Evolutionary conservation across 257 asterid genomes (phyloP).

Genomic region (Capsicum baccatum): DNA sequence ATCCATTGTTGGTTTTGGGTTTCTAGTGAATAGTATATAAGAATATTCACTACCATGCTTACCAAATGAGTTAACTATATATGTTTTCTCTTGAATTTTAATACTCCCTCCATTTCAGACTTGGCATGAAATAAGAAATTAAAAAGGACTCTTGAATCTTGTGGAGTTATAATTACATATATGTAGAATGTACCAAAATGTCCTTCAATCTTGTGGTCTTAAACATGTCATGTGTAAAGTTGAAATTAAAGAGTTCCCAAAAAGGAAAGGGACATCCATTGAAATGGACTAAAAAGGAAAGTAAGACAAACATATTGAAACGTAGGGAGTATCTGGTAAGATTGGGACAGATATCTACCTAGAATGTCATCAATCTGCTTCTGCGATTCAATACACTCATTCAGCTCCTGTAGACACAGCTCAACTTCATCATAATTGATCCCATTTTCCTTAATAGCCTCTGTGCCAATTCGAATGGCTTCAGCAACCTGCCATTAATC

Average conservation of each 20-base stretch:
- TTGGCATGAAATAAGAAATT: too few species aligned
- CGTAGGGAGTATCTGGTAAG: neutral
- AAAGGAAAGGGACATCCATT: too few species aligned
- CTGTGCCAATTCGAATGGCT: constrained; percentile 69
- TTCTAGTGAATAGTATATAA: neutral
- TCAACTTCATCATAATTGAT: constrained; percentile 69
- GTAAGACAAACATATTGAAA: too few species aligned
- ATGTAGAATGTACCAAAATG: too few species aligned
- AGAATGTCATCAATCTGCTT: constrained; percentile 66
- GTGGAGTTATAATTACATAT: too few species aligned
- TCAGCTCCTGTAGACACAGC: constrained; percentile 67
- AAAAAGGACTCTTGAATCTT: too few species aligned
- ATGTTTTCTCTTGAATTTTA: neutral
- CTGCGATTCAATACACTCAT: constrained; percentile 60
- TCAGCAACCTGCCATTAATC: constrained; percentile 63
- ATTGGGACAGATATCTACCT: constrained; percentile 40
- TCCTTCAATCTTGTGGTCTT: too few species aligned
- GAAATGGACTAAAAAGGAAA: too few species aligned
- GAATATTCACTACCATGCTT: neutral
- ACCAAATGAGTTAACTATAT: neutral
- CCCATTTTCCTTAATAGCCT: constrained; percentile 63
- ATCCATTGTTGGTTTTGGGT: too few species aligned
- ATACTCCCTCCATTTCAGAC: neutral
- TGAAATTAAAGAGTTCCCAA: too few species aligned
- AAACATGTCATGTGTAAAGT: too few species aligned